A percentile compares a stretch with the other conserved stretches of the same genome.
phyloP scores from a whole-genome alignment of 164 flowering plant genomes.

The Magnolia kwangsiensis region DNA sequence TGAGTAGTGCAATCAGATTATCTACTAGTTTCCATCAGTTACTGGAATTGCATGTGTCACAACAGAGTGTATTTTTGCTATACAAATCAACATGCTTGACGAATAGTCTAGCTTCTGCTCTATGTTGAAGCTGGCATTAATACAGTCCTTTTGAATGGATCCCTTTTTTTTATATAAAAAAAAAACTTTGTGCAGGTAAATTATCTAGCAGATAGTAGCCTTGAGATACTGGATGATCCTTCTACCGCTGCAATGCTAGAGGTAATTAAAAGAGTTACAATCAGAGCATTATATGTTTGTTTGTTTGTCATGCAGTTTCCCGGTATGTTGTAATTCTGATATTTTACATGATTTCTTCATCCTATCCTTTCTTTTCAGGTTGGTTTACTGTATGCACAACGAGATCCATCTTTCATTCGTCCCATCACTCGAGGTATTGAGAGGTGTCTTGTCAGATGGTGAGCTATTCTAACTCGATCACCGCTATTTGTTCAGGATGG shows the following conservation, averaged over 20 bases:
- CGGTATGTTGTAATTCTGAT: too few species aligned
- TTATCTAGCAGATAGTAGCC: conserved; percentile 74
- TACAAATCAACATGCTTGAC: background rate
- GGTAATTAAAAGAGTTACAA: conserved; percentile 35
- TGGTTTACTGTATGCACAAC: conserved; percentile 81
- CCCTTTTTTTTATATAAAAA: too few species aligned
- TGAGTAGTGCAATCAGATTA: background rate
- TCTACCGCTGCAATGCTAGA: conserved; percentile 66
- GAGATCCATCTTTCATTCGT: conserved; percentile 88
- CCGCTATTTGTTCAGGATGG: background rate
- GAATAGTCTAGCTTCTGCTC: background rate
- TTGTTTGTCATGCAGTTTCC: background rate
- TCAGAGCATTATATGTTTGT: background rate
- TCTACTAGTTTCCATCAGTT: background rate
- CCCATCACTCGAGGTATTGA: conserved; percentile 74
- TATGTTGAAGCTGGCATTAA: background rate
- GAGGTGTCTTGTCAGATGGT: conserved; percentile 98
- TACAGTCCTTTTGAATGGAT: background rate
- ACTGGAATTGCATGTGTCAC: background rate
- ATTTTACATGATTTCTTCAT: too few species aligned
- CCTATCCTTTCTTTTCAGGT: conserved; percentile 41
- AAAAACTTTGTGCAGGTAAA: conserved; percentile 51
- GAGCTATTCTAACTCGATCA: conserved; percentile 18
- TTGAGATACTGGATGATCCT: conserved; percentile 92
- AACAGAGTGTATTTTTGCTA: background rate